These are phyloP conservation scores for Saccharum hybrid DNA, from an alignment of 202 grass and related monocot species.

Conservation along the genomic window DNA sequence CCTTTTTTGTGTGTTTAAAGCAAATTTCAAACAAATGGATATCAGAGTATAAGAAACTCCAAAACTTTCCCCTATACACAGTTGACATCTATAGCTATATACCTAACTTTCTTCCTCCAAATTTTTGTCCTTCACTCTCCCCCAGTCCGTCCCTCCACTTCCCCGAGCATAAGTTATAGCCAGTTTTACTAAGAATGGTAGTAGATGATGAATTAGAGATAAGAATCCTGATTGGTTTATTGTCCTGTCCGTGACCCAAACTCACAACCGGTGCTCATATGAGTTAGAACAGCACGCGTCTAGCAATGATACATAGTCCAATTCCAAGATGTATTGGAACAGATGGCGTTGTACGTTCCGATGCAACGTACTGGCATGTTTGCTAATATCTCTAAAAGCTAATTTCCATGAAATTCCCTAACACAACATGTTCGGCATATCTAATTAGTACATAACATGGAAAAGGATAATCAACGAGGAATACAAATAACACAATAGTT, in stretches of 20 bases:
- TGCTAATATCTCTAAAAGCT: conserved; percentile 4
- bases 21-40: not conserved
- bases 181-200: not conserved
- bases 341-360: not conserved
- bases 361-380: not conserved
- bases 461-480: conserved; percentile 20
- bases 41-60: not conserved
- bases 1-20: not conserved
- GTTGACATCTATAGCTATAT: not conserved
- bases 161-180: not conserved
- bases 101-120: not conserved
- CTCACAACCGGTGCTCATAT: not conserved
- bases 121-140: not conserved
- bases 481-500: conserved; percentile 36
- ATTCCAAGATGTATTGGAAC: not conserved
- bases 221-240: not conserved
- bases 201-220: not conserved
- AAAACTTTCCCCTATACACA: conserved; percentile 3
- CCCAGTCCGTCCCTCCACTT: not conserved
- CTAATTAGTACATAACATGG: conserved; percentile 4
- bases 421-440: not conserved
- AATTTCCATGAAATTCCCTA: conserved; percentile 15
- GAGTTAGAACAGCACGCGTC: not conserved
- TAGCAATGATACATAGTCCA: not conserved
- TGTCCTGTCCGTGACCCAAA: not conserved